Conservation (phyloP, 1,284 basidiomycete species). For the Austroboletus niveus region DNA sequence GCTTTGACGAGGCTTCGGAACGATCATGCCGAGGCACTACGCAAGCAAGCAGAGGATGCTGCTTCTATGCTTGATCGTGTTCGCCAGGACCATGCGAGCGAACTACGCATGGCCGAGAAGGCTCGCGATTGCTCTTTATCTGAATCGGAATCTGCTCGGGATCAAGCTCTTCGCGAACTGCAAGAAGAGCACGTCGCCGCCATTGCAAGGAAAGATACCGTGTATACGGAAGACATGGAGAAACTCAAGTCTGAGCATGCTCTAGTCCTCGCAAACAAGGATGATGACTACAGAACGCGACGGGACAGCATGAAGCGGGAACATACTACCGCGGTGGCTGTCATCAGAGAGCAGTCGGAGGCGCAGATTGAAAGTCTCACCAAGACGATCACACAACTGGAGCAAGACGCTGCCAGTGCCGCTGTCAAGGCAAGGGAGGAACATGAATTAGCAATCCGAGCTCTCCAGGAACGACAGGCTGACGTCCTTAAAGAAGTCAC, state of each 20-base stretch:
- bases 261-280: slow-evolving; percentile 49
- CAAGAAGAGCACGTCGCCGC: slow-evolving; percentile 69
- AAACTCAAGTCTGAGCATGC: slow-evolving; percentile 61
- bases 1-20: slow-evolving; percentile 67
- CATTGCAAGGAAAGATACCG: slow-evolving; percentile 59
- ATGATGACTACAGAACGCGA: slow-evolving; percentile 53
- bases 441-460: slow-evolving; percentile 48
- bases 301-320: slow-evolving; percentile 42
- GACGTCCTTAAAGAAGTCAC: slow-evolving; percentile 53
- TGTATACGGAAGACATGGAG: slow-evolving; percentile 61
- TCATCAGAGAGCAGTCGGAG: slow-evolving; percentile 35
- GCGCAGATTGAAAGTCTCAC: slow-evolving; percentile 52
- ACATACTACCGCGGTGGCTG: slow-evolving; percentile 37
- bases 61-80: slow-evolving; percentile 60
- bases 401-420: slow-evolving; percentile 43
- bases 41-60: slow-evolving; percentile 58
- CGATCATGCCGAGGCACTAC: slow-evolving; percentile 64
- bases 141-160: slow-evolving; percentile 68
- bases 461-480: slow-evolving; percentile 56
- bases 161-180: slow-evolving; percentile 54
- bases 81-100: slow-evolving; percentile 67
- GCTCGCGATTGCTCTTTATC: slow-evolving; percentile 70
- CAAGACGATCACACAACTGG: slow-evolving; percentile 42
- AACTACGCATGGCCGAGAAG: slow-evolving; percentile 67
- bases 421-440: slow-evolving; percentile 44